Evolutionary conservation across 805 yeast species (phyloP).

Genomic region (Tetrapisispora namnaoensis): DNA sequence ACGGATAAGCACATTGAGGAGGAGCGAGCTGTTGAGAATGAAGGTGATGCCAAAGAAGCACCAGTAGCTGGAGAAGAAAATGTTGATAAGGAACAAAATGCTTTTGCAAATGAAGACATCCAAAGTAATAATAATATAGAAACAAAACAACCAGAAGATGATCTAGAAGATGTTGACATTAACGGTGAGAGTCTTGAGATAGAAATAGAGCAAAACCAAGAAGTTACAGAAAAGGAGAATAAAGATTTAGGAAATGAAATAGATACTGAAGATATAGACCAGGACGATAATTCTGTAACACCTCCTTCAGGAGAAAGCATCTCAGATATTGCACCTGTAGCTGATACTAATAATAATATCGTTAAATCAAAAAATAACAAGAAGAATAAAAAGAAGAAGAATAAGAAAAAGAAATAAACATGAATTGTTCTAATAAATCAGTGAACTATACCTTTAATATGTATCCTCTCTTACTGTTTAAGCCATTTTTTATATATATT

Average conservation of each 20-base stretch:
- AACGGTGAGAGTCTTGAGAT: neutral
- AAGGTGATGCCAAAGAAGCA: neutral
- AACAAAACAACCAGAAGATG: neutral
- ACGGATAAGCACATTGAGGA: neutral
- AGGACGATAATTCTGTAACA: neutral
- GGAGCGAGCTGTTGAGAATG: neutral
- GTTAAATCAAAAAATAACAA: conserved; percentile 2
- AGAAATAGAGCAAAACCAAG: neutral
- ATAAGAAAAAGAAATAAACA: conserved; percentile 3
- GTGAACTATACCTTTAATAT: neutral
- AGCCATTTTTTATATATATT: too few relatives aligned
- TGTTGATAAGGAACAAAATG: neutral
- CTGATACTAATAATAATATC: neutral
- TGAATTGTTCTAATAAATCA: neutral
- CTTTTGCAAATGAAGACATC: neutral
- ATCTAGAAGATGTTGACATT: neutral
- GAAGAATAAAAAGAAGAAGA: conserved; percentile 6
- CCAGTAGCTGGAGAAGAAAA: neutral
- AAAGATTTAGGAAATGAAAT: neutral
- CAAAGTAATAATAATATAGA: neutral
- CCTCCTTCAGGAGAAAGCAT: neutral
- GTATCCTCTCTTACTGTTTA: neutral
- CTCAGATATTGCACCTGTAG: neutral
- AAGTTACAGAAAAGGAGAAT: neutral
- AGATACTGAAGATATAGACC: neutral